Evolutionary conservation across 495 filamentous ascomycete species (phyloP), one percentile per base, ranked within the genome.

Genomic region (Penicillium silybi): DNA sequence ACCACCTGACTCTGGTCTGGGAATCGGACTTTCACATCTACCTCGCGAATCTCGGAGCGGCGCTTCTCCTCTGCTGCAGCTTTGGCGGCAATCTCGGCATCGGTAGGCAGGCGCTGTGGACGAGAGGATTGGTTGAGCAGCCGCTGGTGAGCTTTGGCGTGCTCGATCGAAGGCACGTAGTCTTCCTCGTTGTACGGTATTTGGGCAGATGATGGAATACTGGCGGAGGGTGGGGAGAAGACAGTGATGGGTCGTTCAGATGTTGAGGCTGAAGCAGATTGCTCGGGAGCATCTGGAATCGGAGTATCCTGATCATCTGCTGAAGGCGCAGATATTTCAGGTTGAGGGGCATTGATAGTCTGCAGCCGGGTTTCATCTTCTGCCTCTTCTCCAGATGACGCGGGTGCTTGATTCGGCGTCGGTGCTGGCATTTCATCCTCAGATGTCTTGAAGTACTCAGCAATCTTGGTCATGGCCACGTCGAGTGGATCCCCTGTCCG

Each of bases 401-500:
- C n/a, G 6, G 55, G 37, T 6, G 40, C 43, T 47, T 50, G 48
- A 18, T 48, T 26, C 37, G 56, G 50, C 16, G 52, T 27, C 37
- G 58, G 38, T 18, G 59, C 22, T 34, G 59, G 50, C 3, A 49
- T 48, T 27, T 66, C 66, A 41, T 75, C 73, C 19, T 72, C 74
- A 8, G 61, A 48, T 23, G 70, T 55, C 63, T 71, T 78, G 64
- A 95, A 89, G 62, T 86, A 89, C 50, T 79, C 72, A 17, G 74
- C 76, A 54, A 97, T 96, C 64, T 92, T 81, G 39, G 66, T 69
- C 85, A 96, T 86, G 16, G 93, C 92, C 55, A 90, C 86, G 57
- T 89, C 90, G 19, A 97, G 73, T 7, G 91, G 90, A 52, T 82
- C 82, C 22, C 87, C 81, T 6, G 88, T 92, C 47, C 73, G 77